These are phyloP conservation scores for Schizothecium vesticola DNA, from an alignment of 495 filamentous ascomycete genomes.

Conservation along the genomic window DNA sequence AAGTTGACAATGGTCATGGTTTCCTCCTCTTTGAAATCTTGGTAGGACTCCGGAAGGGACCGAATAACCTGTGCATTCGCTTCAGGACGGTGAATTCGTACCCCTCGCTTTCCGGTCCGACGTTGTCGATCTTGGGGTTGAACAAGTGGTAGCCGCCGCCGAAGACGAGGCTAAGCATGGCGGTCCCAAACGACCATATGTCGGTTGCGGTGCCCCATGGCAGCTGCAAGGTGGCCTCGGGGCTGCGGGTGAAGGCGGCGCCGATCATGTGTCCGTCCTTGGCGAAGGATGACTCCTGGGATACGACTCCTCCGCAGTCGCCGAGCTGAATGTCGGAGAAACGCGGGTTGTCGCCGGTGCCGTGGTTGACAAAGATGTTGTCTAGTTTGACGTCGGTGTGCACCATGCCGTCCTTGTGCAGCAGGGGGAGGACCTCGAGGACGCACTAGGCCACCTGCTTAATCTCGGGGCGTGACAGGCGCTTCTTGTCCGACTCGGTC, in stretches of 20 bases:
- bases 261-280: conserved; percentile 36
- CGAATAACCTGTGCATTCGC: conserved; percentile 37
- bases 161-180: conserved; percentile 38
- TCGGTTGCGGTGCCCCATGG: conserved; percentile 36
- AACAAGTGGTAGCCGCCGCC: conserved; percentile 40
- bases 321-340: conserved; percentile 38
- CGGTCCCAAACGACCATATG: conserved; percentile 43
- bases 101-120: conserved; percentile 32
- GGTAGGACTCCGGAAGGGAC: conserved; percentile 38
- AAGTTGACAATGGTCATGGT: conserved; percentile 18
- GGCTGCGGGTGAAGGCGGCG: conserved; percentile 33
- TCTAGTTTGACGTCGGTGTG: conserved; percentile 43
- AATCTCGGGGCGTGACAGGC: conserved; percentile 35
- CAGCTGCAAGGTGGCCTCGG: conserved; percentile 35
- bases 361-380: conserved; percentile 40
- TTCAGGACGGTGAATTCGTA: conserved; percentile 41
- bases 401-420: conserved; percentile 38
- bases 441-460: conserved; percentile 37
- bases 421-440: conserved; percentile 32
- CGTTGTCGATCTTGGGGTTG: conserved; percentile 29
- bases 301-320: conserved; percentile 36
- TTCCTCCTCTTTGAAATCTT: conserved; percentile 24
- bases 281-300: conserved; percentile 30
- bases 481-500: conserved; percentile 29
- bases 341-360: conserved; percentile 19